phyloP scores from a whole-genome alignment of 805 yeast genomes.

The Soucietia sequanensis region DNA sequence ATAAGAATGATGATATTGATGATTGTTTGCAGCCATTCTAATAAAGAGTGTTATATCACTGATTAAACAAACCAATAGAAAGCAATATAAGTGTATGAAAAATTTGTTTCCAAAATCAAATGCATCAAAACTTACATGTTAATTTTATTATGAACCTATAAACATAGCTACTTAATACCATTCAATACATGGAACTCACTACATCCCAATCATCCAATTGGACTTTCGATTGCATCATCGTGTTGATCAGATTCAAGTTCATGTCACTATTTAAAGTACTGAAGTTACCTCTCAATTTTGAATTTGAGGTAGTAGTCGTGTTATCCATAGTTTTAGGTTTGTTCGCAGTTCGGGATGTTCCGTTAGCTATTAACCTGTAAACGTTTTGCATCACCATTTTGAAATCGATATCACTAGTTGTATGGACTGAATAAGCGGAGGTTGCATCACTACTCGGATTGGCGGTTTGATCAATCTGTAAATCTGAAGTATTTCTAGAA shows the following conservation, averaged over 20 bases:
- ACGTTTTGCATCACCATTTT: conserved; percentile 30
- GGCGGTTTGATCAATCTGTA: not conserved
- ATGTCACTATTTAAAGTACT: not conserved
- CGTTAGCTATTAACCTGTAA: conserved; percentile 23
- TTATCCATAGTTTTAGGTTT: no score
- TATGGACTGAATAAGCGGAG: no score
- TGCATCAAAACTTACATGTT: no score
- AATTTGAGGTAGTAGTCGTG: no score
- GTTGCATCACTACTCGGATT: not conserved
- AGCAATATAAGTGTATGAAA: no score
- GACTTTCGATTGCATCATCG: conserved; percentile 16
- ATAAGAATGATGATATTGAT: no score
- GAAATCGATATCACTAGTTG: conserved; percentile 16
- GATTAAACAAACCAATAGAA: no score
- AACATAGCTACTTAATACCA: not conserved
- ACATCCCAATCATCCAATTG: conserved; percentile 37
- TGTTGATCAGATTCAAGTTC: not conserved
- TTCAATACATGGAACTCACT: conserved; percentile 26
- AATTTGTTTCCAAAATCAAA: no score
- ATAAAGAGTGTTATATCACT: no score
- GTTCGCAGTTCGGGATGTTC: conserved; percentile 9
- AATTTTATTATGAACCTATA: no score
- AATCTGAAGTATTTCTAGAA: conserved; percentile 2
- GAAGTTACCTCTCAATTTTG: no score
- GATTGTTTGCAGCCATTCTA: no score